phyloP scores from a whole-genome alignment of 345 rosid genomes.

The Salix viminalis region DNA sequence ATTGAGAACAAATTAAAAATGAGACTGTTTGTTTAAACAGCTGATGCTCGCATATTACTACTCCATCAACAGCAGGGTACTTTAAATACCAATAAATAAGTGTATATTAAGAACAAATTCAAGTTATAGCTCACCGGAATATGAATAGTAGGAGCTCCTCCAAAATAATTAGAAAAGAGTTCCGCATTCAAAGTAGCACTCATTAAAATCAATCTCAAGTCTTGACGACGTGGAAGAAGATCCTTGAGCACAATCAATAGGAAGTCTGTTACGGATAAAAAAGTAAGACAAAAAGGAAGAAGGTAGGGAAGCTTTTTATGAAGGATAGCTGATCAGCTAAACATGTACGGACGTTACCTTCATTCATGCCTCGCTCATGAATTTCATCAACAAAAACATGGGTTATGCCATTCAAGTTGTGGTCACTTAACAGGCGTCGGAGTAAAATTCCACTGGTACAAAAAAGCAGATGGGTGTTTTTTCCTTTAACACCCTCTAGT shows the following conservation, averaged over 20 bases:
- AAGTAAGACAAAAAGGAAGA: not conserved
- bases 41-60: not conserved
- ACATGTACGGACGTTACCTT: constrained; percentile 47
- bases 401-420: constrained; percentile 79
- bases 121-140: constrained; percentile 62
- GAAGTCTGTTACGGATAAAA: constrained; percentile 55
- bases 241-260: constrained; percentile 92
- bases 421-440: constrained; percentile 81
- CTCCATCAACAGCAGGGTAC: not conserved
- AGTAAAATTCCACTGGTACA: constrained; percentile 98
- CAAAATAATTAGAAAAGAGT: constrained; percentile 83
- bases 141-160: constrained; percentile 85
- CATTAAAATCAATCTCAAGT: constrained; percentile 92
- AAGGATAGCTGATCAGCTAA: not conserved
- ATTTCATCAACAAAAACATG: constrained; percentile 99
- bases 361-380: constrained; percentile 99
- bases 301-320: constrained; percentile 1
- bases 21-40: not conserved
- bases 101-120: not conserved
- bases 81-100: constrained; percentile 2
- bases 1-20: not conserved
- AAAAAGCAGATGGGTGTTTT: constrained; percentile 83
- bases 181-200: constrained; percentile 98
- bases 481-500: constrained; percentile 92
- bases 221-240: constrained; percentile 91